These are phyloP conservation scores for Uronychia binucleata DNA, from an alignment of 73 alveolate genomes.

Conservation along the genomic window DNA sequence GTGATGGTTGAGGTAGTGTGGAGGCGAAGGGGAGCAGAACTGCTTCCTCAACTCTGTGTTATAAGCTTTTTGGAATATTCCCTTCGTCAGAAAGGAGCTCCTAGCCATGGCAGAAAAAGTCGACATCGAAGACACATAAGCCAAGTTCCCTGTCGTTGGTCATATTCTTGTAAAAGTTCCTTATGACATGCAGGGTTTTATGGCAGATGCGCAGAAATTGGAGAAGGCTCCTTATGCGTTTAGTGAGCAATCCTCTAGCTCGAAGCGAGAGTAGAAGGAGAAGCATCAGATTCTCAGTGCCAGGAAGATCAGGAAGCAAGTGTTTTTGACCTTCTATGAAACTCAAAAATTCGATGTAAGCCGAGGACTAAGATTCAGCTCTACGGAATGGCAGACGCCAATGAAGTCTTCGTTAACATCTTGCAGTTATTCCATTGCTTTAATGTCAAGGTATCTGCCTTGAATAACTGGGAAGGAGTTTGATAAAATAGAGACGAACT, in stretches of 20 bases:
- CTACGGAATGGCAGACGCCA: neutral
- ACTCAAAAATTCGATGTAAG: neutral
- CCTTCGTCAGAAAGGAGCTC: neutral
- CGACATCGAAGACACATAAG: neutral
- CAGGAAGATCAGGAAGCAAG: neutral
- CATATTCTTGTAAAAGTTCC: neutral
- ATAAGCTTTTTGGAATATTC: neutral
- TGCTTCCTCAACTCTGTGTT: neutral
- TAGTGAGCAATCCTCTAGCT: neutral
- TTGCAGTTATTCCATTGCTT: neutral
- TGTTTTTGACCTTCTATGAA: neutral
- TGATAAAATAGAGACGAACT: neutral
- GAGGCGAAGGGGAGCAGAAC: too few relatives aligned
- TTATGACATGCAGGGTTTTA: neutral
- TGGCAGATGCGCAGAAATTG: neutral
- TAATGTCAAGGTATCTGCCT: neutral
- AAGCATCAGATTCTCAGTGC: neutral
- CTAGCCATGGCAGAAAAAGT: too few relatives aligned
- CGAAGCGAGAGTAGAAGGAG: neutral
- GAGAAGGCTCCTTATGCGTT: neutral
- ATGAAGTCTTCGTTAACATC: neutral
- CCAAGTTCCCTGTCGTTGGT: neutral
- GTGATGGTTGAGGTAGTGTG: too few relatives aligned
- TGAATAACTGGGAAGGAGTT: too few relatives aligned
- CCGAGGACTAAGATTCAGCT: neutral